Conservation (phyloP, 2,329 filamentous ascomycete genomes). For the Monilinia polystroma region DNA sequence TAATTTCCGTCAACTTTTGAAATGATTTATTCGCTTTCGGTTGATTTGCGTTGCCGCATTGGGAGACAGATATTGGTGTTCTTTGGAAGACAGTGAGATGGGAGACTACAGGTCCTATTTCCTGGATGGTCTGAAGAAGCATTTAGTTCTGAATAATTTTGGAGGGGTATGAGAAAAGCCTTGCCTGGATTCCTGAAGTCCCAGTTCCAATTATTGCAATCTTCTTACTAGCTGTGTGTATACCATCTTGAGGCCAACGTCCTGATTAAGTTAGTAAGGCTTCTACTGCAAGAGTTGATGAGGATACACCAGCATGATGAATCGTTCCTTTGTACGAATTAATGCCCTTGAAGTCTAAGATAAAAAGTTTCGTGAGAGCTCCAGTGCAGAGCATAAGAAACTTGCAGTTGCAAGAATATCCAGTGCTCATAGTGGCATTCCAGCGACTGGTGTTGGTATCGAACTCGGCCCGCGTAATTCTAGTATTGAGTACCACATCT, state of each 20-base stretch:
- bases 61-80: constrained; percentile 57
- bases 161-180: background rate
- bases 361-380: background rate
- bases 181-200: constrained; percentile 33
- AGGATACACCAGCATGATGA: constrained; percentile 7
- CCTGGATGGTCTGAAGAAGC: constrained; percentile 27
- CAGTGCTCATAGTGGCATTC: background rate
- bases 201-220: constrained; percentile 55
- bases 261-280: background rate
- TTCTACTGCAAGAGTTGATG: background rate
- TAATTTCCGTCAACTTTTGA: constrained; percentile 43
- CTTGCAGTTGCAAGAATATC: constrained; percentile 3
- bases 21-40: constrained; percentile 45
- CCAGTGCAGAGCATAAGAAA: constrained; percentile 11
- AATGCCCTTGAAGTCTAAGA: constrained; percentile 13
- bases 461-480: background rate
- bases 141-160: background rate
- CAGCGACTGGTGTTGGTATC: background rate
- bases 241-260: constrained; percentile 3
- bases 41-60: constrained; percentile 52
- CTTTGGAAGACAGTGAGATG: constrained; percentile 53
- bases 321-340: background rate
- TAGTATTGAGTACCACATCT: constrained; percentile 37
- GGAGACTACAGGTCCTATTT: constrained; percentile 42
- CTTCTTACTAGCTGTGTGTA: constrained; percentile 44